These are phyloP conservation scores for Metschnikowia matae DNA, from an alignment of 805 yeast genomes.

Conservation along the genomic window DNA sequence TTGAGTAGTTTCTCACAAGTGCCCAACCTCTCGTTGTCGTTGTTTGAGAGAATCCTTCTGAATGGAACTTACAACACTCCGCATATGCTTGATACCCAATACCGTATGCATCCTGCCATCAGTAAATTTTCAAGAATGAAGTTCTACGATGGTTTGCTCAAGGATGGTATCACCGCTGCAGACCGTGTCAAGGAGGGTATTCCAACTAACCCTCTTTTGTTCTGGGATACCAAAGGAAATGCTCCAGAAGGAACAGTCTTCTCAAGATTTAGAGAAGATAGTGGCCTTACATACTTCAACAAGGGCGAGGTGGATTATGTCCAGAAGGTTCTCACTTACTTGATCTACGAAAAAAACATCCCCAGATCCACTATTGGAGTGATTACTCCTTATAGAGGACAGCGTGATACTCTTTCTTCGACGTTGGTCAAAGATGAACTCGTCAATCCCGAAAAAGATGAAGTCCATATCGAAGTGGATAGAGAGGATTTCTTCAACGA, in stretches of 20 bases:
- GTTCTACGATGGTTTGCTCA: constrained; percentile 47
- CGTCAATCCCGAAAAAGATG: constrained; percentile 51
- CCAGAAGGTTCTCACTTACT: constrained; percentile 42
- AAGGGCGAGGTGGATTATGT: constrained; percentile 49
- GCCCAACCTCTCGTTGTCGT: constrained; percentile 60
- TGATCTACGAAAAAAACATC: constrained; percentile 54
- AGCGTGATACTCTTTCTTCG: constrained; percentile 58
- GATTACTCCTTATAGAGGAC: constrained; percentile 76
- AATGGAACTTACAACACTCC: constrained; percentile 60
- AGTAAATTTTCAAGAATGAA: constrained; percentile 54
- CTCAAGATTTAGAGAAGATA: constrained; percentile 43
- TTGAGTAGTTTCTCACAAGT: constrained; percentile 68
- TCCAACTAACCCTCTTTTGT: constrained; percentile 48
- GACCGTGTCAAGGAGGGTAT: constrained; percentile 47
- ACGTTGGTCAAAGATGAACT: constrained; percentile 45
- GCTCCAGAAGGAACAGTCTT: constrained; percentile 46
- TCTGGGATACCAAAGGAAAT: constrained; percentile 55
- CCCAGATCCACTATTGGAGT: constrained; percentile 49
- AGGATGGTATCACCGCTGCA: constrained; percentile 55
- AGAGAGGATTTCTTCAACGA: constrained; percentile 53
- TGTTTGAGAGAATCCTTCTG: constrained; percentile 61
- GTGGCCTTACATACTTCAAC: constrained; percentile 59
- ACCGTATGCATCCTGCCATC: constrained; percentile 64
- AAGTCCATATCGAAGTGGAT: constrained; percentile 51
- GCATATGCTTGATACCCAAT: constrained; percentile 66